Evolutionary conservation across 1,284 basidiomycete genomes (phyloP), one percentile per base, ranked within the genome.

Genomic region (Heterobasidion irregulare): DNA sequence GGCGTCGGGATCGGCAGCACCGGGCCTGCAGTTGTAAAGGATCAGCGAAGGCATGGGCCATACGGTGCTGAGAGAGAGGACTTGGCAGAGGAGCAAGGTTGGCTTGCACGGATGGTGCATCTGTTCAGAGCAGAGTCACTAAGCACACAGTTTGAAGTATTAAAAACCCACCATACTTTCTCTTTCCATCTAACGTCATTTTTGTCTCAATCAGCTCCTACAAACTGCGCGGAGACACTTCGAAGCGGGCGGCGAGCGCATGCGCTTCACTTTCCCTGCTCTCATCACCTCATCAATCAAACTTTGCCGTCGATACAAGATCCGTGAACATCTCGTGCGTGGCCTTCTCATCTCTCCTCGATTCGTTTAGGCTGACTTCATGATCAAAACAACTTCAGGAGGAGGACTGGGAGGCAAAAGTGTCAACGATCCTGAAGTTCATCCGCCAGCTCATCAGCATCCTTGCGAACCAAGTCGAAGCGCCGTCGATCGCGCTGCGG

Each of bases 81-180:
- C 66, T 78, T 93, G 75, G 94, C 94, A 0, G 95, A 97, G 69
- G 95, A 98, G 68, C 94, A 98, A 65, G 95, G 94, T 0, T 98
- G 94, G 94, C 84, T 97, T 13, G 94, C 94, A 19, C 77, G 94
- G 59, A 96, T 98, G 89, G 89, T 98, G 2, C 94, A 98, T 74
- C 68, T 97, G 35, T 95, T 98, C 82, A 77, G 84, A 19, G 81
- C 91, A 1, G 90, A 96, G 54, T 86, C 88, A 34, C 68, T 95
- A 57, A 85, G 82, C 59, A 82, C 87, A 15, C 94, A 97, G 65
- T 94, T 92, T 60, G 89, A 94, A 78, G 92, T 92, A 18, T 18
- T 18, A 59, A 36, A 82, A 66, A 0, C 16, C 57, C 47, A 19
- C 10, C 35, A 43, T 45, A 52, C 13, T 54, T 52, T 45, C 58